These are phyloP conservation scores for Peronosclerospora sorghi DNA, from an alignment of 352 stramenopile species.

Conservation along the genomic window DNA sequence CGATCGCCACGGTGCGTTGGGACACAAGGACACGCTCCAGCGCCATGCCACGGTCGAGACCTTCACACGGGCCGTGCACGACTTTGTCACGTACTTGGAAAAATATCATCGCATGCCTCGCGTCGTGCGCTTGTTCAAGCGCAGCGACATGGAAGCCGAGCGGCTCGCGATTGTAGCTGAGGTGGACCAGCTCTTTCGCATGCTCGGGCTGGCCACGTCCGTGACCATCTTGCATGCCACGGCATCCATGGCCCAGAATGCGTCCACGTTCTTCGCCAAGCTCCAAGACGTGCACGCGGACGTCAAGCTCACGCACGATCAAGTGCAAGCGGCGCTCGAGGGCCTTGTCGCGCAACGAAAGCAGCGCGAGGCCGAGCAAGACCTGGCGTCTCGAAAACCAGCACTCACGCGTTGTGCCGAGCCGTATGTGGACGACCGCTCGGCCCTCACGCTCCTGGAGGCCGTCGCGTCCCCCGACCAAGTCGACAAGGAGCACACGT, in stretches of 20 bases:
- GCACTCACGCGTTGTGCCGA: conserved; percentile 5
- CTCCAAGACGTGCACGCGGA: conserved; percentile 12
- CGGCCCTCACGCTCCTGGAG: conserved; percentile 10
- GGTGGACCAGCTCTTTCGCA: too few relatives aligned
- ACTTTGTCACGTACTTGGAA: too few relatives aligned
- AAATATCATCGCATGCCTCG: too few relatives aligned
- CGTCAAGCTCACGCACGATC: conserved; percentile 12
- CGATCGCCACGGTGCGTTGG: too few relatives aligned
- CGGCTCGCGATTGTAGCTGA: too few relatives aligned
- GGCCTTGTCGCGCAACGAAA: conserved; percentile 12
- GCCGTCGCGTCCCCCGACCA: conserved; percentile 1
- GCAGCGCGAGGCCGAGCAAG: conserved; percentile 4
- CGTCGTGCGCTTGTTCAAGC: too few relatives aligned
- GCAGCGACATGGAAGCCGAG: too few relatives aligned
- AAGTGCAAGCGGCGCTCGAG: conserved; percentile 11
- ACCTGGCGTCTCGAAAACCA: conserved; percentile 5
- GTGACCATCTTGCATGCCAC: conserved; percentile 25
- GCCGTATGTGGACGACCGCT: conserved; percentile 7
- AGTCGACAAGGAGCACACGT: conserved; percentile 7
- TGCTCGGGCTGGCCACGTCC: too few relatives aligned
- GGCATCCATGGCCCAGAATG: conserved; percentile 6
- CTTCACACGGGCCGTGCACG: too few relatives aligned
- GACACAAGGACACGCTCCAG: too few relatives aligned
- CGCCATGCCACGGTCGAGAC: too few relatives aligned
- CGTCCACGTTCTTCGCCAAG: conserved; percentile 13